A percentile compares a stretch with the other conserved stretches of the same genome.
Conservation (phyloP, 345 rosid genomes). For the Salix caprea region DNA sequence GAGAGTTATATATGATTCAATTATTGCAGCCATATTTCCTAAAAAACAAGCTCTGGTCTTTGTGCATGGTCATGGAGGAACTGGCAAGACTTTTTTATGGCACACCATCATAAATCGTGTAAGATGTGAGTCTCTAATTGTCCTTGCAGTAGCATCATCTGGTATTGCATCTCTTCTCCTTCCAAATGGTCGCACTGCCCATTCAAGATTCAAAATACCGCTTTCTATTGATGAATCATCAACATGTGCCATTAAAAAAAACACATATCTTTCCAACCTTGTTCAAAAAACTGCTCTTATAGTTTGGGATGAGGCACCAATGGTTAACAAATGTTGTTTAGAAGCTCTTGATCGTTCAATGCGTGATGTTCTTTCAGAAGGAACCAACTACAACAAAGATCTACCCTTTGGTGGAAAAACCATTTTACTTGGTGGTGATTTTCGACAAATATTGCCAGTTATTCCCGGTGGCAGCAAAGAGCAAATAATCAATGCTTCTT, state of each 20-base stretch:
- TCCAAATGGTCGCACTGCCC: background rate
- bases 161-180: background rate
- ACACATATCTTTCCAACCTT: background rate
- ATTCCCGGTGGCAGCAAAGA: background rate
- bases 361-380: background rate
- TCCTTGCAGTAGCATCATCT: background rate
- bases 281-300: background rate
- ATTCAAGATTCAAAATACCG: constrained; percentile 12
- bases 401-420: background rate
- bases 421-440: background rate
- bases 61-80: constrained; percentile 3
- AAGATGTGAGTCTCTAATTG: background rate
- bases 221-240: background rate
- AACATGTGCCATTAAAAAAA: background rate
- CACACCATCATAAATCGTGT: background rate
- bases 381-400: background rate
- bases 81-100: constrained; percentile 8
- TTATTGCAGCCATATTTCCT: background rate
- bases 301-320: no score
- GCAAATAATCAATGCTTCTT: background rate
- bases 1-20: background rate
- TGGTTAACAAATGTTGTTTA: no score
- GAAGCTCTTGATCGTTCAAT: background rate
- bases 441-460: background rate
- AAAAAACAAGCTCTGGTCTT: background rate